Evolutionary conservation across 1,284 basidiomycete species (phyloP).

Genomic region (Heliocybe sulcata): DNA sequence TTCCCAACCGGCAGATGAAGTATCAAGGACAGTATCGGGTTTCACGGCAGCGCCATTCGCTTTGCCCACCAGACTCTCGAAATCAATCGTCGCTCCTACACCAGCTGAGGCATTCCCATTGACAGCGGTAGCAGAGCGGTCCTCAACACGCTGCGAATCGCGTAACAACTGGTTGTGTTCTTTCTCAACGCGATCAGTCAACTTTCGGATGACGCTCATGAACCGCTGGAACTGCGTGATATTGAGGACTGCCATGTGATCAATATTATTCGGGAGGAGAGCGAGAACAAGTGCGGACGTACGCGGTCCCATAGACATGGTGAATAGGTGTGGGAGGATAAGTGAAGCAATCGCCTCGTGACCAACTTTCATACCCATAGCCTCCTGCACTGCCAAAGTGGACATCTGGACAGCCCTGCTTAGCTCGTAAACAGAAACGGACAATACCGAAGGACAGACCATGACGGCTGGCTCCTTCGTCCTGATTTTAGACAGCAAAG

Average conservation of each 20-base stretch:
- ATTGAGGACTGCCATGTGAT: slow-evolving; percentile 58
- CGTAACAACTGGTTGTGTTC: slow-evolving; percentile 82
- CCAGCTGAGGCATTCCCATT: slow-evolving; percentile 28
- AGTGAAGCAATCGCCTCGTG: slow-evolving; percentile 91
- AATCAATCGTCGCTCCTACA: slow-evolving; percentile 44
- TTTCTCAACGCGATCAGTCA: slow-evolving; percentile 76
- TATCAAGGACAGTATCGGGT: slow-evolving; percentile 35
- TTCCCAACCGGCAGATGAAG: slow-evolving; percentile 45
- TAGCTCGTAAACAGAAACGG: neutral
- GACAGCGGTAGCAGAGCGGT: slow-evolving; percentile 44
- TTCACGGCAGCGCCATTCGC: slow-evolving; percentile 37
- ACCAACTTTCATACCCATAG: slow-evolving; percentile 94
- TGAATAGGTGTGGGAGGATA: slow-evolving; percentile 91
- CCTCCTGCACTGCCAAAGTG: slow-evolving; percentile 90
- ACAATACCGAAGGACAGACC: slow-evolving; percentile 41
- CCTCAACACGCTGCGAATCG: slow-evolving; percentile 78
- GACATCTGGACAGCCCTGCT: slow-evolving; percentile 57
- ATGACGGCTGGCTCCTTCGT: slow-evolving; percentile 93
- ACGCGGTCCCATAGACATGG: slow-evolving; percentile 96
- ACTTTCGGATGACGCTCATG: slow-evolving; percentile 72
- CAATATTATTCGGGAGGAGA: slow-evolving; percentile 2
- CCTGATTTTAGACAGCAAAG: slow-evolving; percentile 88
- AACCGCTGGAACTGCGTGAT: slow-evolving; percentile 89
- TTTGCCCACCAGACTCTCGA: slow-evolving; percentile 67
- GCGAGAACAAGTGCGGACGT: slow-evolving; percentile 22